Evolutionary conservation across 148 eudicot genomes (phyloP).

Genomic region (Rhododendron ferrugineum): DNA sequence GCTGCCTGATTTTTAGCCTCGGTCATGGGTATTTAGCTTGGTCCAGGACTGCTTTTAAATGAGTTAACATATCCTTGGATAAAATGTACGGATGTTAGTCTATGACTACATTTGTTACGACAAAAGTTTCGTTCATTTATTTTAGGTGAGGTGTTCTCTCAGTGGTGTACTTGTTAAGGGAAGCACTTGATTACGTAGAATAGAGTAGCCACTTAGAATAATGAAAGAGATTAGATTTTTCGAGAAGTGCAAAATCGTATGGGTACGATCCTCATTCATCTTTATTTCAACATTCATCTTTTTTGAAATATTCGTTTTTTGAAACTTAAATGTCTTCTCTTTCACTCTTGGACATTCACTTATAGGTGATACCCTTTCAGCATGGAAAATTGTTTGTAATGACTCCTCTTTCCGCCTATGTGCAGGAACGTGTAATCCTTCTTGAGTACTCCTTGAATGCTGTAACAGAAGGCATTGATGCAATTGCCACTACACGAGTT

Average conservation of each 20-base stretch:
- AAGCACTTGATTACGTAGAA: background rate
- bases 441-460: conserved; percentile 73
- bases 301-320: too few relatives aligned
- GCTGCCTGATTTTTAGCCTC: too few relatives aligned
- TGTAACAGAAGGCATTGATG: conserved; percentile 95
- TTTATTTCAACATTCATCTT: too few relatives aligned
- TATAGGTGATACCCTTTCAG: background rate
- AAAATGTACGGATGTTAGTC: too few relatives aligned
- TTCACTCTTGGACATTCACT: background rate
- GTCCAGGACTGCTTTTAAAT: too few relatives aligned
- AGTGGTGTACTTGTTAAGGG: background rate
- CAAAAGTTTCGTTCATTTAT: background rate
- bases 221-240: too few relatives aligned
- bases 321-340: background rate
- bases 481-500: conserved; percentile 82
- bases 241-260: too few relatives aligned
- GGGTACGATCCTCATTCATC: too few relatives aligned
- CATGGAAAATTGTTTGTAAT: background rate
- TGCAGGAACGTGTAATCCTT: conserved; percentile 78
- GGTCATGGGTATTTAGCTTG: too few relatives aligned
- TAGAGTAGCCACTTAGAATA: too few relatives aligned
- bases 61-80: too few relatives aligned
- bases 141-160: background rate
- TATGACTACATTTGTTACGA: too few relatives aligned
- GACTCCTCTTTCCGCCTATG: conserved; percentile 11